Percentiles rank a stretch among this genome's conserved stretches.
These are phyloP conservation scores for Starmerella davenportii DNA, from an alignment of 805 yeast genomes.

Conservation along the genomic window DNA sequence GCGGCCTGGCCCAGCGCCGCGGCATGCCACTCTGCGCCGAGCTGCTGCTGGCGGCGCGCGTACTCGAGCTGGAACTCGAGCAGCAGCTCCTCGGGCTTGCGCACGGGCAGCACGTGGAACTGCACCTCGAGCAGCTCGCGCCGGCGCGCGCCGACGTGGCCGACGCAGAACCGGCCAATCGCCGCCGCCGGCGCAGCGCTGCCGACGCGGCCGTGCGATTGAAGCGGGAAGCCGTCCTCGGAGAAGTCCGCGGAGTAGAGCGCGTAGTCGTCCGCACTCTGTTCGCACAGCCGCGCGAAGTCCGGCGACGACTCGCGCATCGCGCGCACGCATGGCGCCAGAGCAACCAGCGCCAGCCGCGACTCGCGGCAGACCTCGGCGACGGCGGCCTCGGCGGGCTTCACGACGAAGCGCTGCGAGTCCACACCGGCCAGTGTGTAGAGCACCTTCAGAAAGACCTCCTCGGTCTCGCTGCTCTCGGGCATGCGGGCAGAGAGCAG, in stretches of 20 bases:
- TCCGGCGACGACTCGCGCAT: conserved; percentile 24
- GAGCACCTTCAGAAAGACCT: conserved; percentile 24
- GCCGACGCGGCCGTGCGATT: conserved; percentile 25
- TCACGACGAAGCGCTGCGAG: conserved; percentile 23
- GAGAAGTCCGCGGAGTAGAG: conserved; percentile 26
- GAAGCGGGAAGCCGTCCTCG: conserved; percentile 25
- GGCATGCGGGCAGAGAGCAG: neutral
- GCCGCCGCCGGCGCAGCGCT: conserved; percentile 4
- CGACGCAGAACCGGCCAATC: conserved; percentile 7
- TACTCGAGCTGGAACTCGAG: conserved; percentile 2
- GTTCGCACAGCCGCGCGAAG: conserved; percentile 17
- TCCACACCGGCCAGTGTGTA: conserved; percentile 24
- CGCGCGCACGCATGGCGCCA: conserved; percentile 22
- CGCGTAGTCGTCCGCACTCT: conserved; percentile 22
- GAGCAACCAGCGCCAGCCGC: conserved; percentile 21
- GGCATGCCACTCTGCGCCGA: neutral
- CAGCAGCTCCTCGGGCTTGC: conserved; percentile 8
- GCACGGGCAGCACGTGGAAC: conserved; percentile 10
- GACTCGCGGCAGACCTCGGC: conserved; percentile 15
- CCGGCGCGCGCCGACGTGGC: conserved; percentile 1
- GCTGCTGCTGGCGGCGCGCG: neutral
- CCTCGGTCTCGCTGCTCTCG: conserved; percentile 9
- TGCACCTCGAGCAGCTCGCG: conserved; percentile 10
- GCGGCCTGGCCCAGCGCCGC: neutral
- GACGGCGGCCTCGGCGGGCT: conserved; percentile 12